Percentiles rank a stretch among this genome's conserved stretches.
phyloP scores from a whole-genome alignment of 1,139 yeast species.

The Yamadazyma jaroonii region DNA sequence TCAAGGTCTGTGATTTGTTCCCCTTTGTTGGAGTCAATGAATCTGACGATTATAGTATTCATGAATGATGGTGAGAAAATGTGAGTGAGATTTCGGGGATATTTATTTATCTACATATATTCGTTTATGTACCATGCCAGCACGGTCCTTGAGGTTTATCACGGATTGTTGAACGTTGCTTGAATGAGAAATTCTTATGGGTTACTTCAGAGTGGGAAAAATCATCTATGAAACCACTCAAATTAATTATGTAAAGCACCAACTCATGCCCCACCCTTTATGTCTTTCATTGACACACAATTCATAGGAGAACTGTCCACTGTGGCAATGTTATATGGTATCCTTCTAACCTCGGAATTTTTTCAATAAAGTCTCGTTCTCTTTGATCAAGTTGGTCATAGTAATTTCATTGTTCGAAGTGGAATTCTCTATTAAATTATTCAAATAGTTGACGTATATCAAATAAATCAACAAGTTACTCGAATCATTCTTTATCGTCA shows the following conservation, averaged over 20 bases:
- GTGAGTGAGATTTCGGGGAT: neutral
- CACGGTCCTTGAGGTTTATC: no score
- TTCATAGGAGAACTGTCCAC: no score
- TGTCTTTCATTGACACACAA: no score
- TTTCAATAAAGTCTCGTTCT: slow-evolving; percentile 21
- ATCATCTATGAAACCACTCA: no score
- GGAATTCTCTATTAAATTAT: slow-evolving; percentile 30
- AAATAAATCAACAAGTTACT: slow-evolving; percentile 46
- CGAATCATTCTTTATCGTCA: slow-evolving; percentile 32
- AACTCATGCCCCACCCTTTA: no score
- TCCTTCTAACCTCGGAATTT: slow-evolving; percentile 25
- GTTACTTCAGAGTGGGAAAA: no score
- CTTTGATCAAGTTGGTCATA: slow-evolving; percentile 17
- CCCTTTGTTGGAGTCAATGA: slow-evolving; percentile 15
- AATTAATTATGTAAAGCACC: no score
- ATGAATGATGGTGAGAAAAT: neutral
- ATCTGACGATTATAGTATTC: slow-evolving; percentile 10
- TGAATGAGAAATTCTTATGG: no score
- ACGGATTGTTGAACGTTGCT: no score
- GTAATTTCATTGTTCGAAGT: slow-evolving; percentile 7
- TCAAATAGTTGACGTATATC: slow-evolving; percentile 46
- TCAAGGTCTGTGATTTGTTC: slow-evolving; percentile 11
- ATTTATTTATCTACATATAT: neutral
- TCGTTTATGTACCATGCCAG: neutral
- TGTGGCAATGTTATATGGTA: no score